A percentile compares a stretch with the other conserved stretches of the same genome.
phyloP scores from a whole-genome alignment of 2,329 filamentous ascomycete species.

The Metarhizium guizhouense region DNA sequence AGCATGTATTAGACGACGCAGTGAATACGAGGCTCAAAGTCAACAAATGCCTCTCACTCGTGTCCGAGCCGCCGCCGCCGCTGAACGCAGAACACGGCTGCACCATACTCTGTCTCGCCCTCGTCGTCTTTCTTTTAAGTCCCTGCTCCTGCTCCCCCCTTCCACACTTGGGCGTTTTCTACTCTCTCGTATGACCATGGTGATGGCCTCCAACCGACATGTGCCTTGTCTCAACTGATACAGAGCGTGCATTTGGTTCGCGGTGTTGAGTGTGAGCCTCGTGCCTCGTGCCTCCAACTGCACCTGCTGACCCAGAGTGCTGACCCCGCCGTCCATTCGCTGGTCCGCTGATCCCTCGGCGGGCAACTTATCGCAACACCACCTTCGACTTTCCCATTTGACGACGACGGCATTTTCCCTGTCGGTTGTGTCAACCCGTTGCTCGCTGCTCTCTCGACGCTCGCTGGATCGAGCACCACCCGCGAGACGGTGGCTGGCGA shows the following conservation, averaged over 20 bases:
- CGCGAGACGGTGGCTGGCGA: conserved; percentile 3
- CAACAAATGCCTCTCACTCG: no score
- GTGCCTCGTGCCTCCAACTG: background rate
- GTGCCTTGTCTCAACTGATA: conserved; percentile 3
- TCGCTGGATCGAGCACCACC: conserved; percentile 5
- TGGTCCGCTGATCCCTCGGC: conserved; percentile 9
- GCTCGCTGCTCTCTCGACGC: background rate
- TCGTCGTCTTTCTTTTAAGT: background rate
- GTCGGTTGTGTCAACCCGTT: background rate
- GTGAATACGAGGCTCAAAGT: no score
- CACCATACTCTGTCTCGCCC: no score
- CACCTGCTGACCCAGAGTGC: conserved; percentile 7
- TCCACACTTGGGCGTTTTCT: background rate
- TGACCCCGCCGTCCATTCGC: conserved; percentile 4
- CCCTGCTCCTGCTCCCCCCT: background rate
- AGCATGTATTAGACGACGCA: no score
- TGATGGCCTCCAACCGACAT: conserved; percentile 6
- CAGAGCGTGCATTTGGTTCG: background rate
- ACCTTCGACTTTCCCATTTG: background rate
- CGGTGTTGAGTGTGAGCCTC: background rate
- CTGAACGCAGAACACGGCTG: no score
- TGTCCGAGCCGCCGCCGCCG: no score
- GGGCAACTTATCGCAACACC: conserved; percentile 5
- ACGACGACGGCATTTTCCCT: background rate
- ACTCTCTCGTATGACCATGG: conserved; percentile 7